Evolutionary conservation across 164 flowering plant species (phyloP).

Genomic region (Chimonanthus praecox): DNA sequence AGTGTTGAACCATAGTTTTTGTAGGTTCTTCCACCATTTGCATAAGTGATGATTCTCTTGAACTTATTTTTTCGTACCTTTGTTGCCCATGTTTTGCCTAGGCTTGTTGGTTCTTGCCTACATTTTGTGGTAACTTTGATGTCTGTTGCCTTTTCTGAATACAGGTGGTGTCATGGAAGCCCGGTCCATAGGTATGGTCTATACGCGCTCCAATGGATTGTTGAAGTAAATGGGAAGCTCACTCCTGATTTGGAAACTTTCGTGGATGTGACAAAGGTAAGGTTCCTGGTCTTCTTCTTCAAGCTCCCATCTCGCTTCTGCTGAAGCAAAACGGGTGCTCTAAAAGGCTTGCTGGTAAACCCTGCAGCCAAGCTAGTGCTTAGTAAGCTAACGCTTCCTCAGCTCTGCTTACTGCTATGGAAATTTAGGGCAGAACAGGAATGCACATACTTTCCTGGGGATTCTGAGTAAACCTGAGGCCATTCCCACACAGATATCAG

Average conservation of each 20-base stretch:
- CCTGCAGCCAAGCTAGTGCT: too few species aligned
- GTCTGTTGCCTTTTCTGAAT: background rate
- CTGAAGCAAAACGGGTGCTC: background rate
- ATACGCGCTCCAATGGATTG: conserved; percentile 88
- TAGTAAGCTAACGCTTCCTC: too few species aligned
- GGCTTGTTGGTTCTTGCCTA: background rate
- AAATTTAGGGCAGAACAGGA: too few species aligned
- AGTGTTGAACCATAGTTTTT: too few species aligned
- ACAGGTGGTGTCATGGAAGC: conserved; percentile 94
- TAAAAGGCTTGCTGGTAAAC: too few species aligned
- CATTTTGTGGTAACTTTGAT: background rate
- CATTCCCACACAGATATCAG: too few species aligned
- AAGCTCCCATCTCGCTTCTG: background rate
- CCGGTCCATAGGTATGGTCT: conserved; percentile 84
- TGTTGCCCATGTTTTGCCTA: background rate
- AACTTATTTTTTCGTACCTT: background rate
- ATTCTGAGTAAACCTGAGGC: too few species aligned
- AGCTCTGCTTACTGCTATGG: too few species aligned
- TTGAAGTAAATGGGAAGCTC: conserved; percentile 82
- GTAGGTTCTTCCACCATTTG: background rate
- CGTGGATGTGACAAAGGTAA: conserved; percentile 72
- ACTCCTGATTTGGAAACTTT: conserved; percentile 85
- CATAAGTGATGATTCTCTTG: too few species aligned
- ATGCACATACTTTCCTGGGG: too few species aligned
- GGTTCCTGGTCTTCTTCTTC: background rate